Evolutionary conservation across 495 filamentous ascomycete species (phyloP).

Genomic region (Penicillium dipodomyicola): DNA sequence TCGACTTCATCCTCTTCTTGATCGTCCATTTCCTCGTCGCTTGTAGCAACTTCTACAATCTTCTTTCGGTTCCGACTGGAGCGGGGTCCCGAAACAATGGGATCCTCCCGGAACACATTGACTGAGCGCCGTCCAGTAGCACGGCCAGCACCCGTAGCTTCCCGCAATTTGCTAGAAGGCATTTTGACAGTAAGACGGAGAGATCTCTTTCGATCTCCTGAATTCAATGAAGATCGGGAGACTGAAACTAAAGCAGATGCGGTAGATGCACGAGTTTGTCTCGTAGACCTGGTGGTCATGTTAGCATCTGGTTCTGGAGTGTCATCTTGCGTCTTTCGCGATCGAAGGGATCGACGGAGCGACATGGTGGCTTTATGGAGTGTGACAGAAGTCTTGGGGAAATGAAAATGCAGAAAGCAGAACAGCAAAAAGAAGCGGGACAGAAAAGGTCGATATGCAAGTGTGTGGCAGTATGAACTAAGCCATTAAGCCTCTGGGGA

Average conservation of each 20-base stretch:
- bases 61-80: conserved; percentile 64
- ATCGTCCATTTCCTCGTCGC: conserved; percentile 56
- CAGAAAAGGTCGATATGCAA: conserved; percentile 5
- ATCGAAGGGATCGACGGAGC: conserved; percentile 50
- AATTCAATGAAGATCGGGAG: conserved; percentile 54
- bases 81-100: conserved; percentile 61
- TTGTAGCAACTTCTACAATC: conserved; percentile 63
- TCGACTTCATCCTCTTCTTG: conserved; percentile 60
- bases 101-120: conserved; percentile 52
- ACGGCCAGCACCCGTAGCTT: conserved; percentile 57
- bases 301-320: conserved; percentile 42
- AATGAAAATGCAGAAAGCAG: conserved; percentile 3
- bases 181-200: conserved; percentile 83
- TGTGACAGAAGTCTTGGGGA: conserved; percentile 1
- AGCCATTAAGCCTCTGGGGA: not conserved
- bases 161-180: conserved; percentile 74
- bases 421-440: conserved; percentile 8
- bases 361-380: conserved; percentile 39
- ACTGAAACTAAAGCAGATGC: conserved; percentile 44
- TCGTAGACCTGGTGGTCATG: conserved; percentile 32
- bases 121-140: conserved; percentile 37
- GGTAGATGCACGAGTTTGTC: conserved; percentile 37
- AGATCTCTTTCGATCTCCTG: conserved; percentile 58
- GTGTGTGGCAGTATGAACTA: conserved; percentile 25
- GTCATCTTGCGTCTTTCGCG: conserved; percentile 42